Evolutionary conservation across 2,329 filamentous ascomycete species (phyloP), one percentile per base, ranked within the genome.

Genomic region (Penicillium sp.): DNA sequence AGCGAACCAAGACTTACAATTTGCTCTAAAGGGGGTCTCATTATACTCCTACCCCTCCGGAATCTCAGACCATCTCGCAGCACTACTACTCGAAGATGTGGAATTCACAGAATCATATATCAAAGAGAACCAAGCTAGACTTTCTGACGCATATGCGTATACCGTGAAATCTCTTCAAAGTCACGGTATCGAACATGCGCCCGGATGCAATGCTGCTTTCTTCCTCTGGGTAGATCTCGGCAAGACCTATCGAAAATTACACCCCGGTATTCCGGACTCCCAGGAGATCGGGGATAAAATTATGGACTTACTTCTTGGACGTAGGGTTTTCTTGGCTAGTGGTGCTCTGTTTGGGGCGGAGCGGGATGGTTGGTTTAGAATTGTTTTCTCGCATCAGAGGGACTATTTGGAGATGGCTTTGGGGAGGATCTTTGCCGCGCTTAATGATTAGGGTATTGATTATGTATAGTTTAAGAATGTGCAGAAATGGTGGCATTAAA

Each of bases 201-300:
- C 71, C 0, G 78, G 78, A 0, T 72, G 68, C 4, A 84, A 84
- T 54, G 82, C 82, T 0, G 82, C 79, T 0, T 83, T 84, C 59
- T 85, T 85, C 59, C 55, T 85, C 2, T 84, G 78, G 73, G 64
- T 82, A 2, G 74, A 84, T 60, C 59, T 85, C 2, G 69, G 68
- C 0, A 67, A 68, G 60, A 62, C 40, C 13, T 71, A 67, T 51
- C 55, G 43, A 4, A 55, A 65, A 20, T 24, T 59, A 10, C 63
- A 67, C 20, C 59, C 64, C 0, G 55, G 50, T 3, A 39, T 52
- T 1, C 23, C 41, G 6, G 40, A 24, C 9, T 12, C 44, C 7
- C 51, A 55, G 24, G 55, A 62, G 32, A 45, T 68, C 9, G 61
- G 63, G 21, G 58, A 67, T 7, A 62, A 41, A 18, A 59, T 71